Conservation (phyloP, 768 basidiomycete species). For the Terana coerulea region DNA sequence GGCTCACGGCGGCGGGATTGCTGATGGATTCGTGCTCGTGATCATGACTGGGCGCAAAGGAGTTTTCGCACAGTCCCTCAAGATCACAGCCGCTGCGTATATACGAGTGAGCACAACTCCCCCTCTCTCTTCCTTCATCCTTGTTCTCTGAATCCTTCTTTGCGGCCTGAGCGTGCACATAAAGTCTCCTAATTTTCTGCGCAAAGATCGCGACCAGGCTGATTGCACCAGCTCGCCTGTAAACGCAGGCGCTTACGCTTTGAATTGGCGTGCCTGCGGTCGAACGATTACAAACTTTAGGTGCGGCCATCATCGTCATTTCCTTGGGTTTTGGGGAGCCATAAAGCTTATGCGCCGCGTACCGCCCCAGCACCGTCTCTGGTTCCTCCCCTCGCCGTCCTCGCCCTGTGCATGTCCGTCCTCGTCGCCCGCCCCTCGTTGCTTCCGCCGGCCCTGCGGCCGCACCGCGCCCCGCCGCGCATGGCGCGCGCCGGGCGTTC, state of each 20-base stretch:
- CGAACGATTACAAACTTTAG: conserved; percentile 2
- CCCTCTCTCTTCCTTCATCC: not conserved
- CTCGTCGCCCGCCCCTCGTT: conserved; percentile 24
- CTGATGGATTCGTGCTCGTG: too few species aligned
- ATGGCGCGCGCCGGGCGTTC: conserved; percentile 31
- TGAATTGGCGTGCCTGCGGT: too few species aligned
- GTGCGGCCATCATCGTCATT: conserved; percentile 47
- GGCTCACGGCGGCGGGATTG: not conserved
- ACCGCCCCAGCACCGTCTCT: conserved; percentile 23
- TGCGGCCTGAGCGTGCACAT: not conserved
- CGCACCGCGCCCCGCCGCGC: conserved; percentile 25
- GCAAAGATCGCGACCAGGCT: too few species aligned
- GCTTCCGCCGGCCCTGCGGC: conserved; percentile 24
- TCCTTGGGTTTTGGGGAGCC: not conserved
- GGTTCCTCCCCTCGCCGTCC: conserved; percentile 6
- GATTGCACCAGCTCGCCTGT: not conserved
- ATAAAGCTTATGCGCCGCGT: conserved; percentile 38
- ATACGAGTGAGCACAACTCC: not conserved
- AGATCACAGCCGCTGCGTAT: conserved; percentile 1
- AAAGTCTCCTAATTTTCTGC: too few species aligned
- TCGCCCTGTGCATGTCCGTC: conserved; percentile 13
- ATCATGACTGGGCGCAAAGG: conserved; percentile 6
- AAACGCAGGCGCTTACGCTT: not conserved
- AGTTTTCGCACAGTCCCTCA: not conserved
- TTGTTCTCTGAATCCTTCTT: not conserved